These are phyloP conservation scores for Breynia disticha DNA, from an alignment of 441 rosid genomes.

Conservation along the genomic window DNA sequence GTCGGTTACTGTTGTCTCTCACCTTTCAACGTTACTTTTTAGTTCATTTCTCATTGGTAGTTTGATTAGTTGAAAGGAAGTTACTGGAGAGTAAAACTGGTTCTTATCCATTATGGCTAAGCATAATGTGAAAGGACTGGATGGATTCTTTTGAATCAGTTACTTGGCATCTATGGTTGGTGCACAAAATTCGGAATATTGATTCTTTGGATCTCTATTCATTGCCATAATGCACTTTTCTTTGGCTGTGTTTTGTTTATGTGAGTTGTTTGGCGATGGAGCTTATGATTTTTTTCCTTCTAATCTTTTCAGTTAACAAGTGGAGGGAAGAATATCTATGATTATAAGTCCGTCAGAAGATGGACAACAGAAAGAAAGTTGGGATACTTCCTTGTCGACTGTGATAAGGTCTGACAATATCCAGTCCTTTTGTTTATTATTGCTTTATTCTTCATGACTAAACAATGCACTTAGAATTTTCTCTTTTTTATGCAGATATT, in stretches of 20 bases:
- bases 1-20: slow-evolving; percentile 31
- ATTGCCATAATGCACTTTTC: neutral
- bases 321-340: slow-evolving; percentile 32
- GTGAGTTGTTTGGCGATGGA: neutral
- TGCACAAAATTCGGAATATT: slow-evolving; percentile 3
- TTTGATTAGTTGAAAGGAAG: no score
- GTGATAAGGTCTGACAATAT: slow-evolving; percentile 53
- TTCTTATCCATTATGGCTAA: neutral
- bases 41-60: neutral
- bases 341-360: slow-evolving; percentile 65
- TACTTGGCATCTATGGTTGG: neutral
- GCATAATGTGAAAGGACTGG: no score
- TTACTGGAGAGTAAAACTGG: neutral
- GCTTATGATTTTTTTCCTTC: slow-evolving; percentile 6
- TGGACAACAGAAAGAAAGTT: slow-evolving; percentile 73
- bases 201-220: neutral
- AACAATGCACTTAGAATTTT: neutral
- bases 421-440: slow-evolving; percentile 1
- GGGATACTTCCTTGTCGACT: slow-evolving; percentile 60
- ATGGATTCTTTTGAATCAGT: no score
- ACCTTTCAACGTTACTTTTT: no score
- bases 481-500: slow-evolving; percentile 51
- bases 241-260: neutral
- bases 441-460: slow-evolving; percentile 1
- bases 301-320: slow-evolving; percentile 40